Base-by-base conservation (phyloP, 805 yeast genomes). In the Ogataea salicorniae region DNA sequence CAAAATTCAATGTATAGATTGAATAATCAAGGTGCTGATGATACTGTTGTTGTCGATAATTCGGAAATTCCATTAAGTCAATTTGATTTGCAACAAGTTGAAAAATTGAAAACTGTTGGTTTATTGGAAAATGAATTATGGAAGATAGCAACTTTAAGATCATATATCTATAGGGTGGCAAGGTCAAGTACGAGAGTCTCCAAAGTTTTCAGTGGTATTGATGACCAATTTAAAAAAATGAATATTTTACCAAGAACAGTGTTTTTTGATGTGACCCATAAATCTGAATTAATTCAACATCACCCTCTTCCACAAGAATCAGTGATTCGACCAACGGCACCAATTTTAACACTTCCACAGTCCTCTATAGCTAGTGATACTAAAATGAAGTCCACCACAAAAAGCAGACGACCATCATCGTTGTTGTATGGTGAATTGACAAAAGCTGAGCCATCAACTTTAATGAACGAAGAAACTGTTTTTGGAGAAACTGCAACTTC, bases 61-160 rank as follows among this genome's bases (percentile, higher is more conserved):
- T 46, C 60, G 23, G 80, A 77, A 41, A 62, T 77, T 13, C 81
- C 81, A 4, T 51, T 85, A 23, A 81, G 88, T 0, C 73, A 75
- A 3, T 85, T 80, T 48, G 96, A 87, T 62, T 73, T 76, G 47
- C 73, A 74, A 33, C 85, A 96, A 90, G 69, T 89, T n/a, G 78
- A 78, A 35, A 80, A 83, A 52, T 69, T 92, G 39, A 75, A 79
- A 41, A 73, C 83, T 2, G 73, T 87, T n/a, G 98, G 97, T 0
- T 66, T 92, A 44, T 72, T 72, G 7, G 88, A 81, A 9, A 72
- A 71, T 7, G 95, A 89, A 40, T 56, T 87, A 23, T 92, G 97
- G 97, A 92, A 91, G 62, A 67, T 92, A 13, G 82, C 83, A 15
- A 79, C 79, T 3, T 64, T 89, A 47, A 73, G 91, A 47, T 83